Base-by-base conservation (phyloP, 2,329 filamentous ascomycete genomes). In the Cordyceps tenuipes region DNA sequence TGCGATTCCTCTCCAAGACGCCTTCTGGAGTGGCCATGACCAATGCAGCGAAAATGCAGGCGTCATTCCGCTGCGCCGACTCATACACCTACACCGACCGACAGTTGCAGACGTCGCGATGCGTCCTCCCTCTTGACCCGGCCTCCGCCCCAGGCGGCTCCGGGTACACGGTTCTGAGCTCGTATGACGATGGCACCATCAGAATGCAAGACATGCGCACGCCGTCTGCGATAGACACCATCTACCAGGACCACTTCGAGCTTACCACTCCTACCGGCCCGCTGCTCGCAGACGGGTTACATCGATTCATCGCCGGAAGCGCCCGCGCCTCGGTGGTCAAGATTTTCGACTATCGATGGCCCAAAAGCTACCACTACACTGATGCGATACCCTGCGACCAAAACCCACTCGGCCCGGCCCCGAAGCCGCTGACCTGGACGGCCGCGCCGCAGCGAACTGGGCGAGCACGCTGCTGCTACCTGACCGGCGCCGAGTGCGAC, bases 261-360 rank as follows among this genome's bases (percentile, higher is more conserved):
- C 68, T 76, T 0, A 66, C 66, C 56, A 70, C 71, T 15, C 67
- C 71, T 5, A 67, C 71, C 41, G 75, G 75, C 51, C 67, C 74
- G 0, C 69, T 80, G 0, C 68, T 79, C 9, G 67, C 73, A 0
- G 73, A 73, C 51, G 77, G 75, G 41, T 66, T 70, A 6, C 73
- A 77, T 31, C 70, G 75, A 21, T 80, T 80, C 58, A 61, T 79
- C 5, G 74, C 70, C 0, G 78, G 76, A 10, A 75, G 73, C 61
- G 71, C 72, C 8, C 68, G 69, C 39, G 69, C 69, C 4, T 68
- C 71, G 1, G 67, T 71, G 7, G 57, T 80, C 63, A 77, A 78
- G 62, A 64, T 78, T 6, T 80, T 79, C 53, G 78, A 80, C 68
- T 76, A 77, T 56, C 76, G 78, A 17, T 78, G 76, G 76, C 62